phyloP scores from a whole-genome alignment of 371 early-diverging fungal species.

The Mortierella polycephala region DNA sequence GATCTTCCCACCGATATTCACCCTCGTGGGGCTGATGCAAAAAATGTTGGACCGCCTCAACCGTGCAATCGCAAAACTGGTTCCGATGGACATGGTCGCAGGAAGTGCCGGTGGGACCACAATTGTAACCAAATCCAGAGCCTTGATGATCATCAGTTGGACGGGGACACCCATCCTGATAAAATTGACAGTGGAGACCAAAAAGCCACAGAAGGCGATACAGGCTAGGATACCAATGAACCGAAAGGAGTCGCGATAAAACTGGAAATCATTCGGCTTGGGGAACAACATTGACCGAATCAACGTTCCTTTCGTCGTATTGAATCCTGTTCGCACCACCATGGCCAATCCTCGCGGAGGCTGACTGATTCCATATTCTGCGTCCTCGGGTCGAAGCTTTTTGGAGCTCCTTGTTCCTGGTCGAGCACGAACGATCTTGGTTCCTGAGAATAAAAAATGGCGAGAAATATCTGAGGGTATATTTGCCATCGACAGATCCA shows the following conservation, averaged over 20 bases:
- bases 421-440: constrained; percentile 90
- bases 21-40: constrained; percentile 94
- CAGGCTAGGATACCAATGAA: constrained; percentile 91
- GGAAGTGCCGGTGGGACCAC: constrained; percentile 98
- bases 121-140: constrained; percentile 94
- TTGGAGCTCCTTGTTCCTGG: constrained; percentile 30
- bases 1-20: constrained; percentile 96
- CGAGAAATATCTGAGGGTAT: constrained; percentile 79
- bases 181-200: constrained; percentile 88
- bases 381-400: constrained; percentile 28
- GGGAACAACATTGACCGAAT: constrained; percentile 97
- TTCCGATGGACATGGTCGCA: constrained; percentile 97
- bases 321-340: constrained; percentile 96
- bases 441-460: constrained; percentile 92
- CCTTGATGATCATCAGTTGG: constrained; percentile 81
- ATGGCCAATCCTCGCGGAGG: constrained; percentile 74
- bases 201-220: constrained; percentile 85
- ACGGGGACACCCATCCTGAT: constrained; percentile 77
- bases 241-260: constrained; percentile 95
- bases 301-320: constrained; percentile 96
- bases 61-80: constrained; percentile 91
- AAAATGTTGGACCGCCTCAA: constrained; percentile 87
- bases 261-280: constrained; percentile 92
- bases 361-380: constrained; percentile 24
- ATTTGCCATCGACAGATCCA: constrained; percentile 78